Conservation (phyloP, 768 basidiomycete genomes). For the Lentinula edodes region DNA sequence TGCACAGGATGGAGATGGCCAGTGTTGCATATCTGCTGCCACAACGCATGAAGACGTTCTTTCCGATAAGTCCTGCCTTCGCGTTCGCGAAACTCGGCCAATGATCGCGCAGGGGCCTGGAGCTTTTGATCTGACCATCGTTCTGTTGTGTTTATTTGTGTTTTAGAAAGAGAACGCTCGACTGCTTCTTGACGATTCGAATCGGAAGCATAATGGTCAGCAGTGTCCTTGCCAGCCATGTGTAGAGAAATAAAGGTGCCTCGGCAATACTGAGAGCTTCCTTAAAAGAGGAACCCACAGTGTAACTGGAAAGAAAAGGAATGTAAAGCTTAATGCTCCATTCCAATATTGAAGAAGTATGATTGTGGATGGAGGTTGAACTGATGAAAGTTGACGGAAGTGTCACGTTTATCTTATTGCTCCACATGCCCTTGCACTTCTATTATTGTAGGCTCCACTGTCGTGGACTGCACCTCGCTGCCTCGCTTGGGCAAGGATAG, state of each 20-base stretch:
- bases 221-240: not conserved
- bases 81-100: slow-evolving; percentile 55
- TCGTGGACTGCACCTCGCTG: no score
- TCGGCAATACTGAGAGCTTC: not conserved
- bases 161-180: slow-evolving; percentile 46
- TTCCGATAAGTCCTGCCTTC: slow-evolving; percentile 61
- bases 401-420: not conserved
- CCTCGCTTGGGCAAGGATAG: no score
- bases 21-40: slow-evolving; percentile 47
- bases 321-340: not conserved
- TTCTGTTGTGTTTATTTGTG: slow-evolving; percentile 52
- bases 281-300: not conserved
- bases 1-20: slow-evolving; percentile 9
- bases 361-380: not conserved
- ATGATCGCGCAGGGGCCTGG: slow-evolving; percentile 37
- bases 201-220: not conserved
- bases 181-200: slow-evolving; percentile 31
- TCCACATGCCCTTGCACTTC: no score
- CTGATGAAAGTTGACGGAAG: not conserved
- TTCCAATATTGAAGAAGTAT: not conserved
- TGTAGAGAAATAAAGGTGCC: not conserved
- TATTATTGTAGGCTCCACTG: no score
- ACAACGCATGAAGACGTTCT: slow-evolving; percentile 54
- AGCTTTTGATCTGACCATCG: slow-evolving; percentile 47
- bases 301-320: not conserved